These are phyloP conservation scores for Apium graveolens DNA, from an alignment of 129 eudicot species.

Conservation along the genomic window DNA sequence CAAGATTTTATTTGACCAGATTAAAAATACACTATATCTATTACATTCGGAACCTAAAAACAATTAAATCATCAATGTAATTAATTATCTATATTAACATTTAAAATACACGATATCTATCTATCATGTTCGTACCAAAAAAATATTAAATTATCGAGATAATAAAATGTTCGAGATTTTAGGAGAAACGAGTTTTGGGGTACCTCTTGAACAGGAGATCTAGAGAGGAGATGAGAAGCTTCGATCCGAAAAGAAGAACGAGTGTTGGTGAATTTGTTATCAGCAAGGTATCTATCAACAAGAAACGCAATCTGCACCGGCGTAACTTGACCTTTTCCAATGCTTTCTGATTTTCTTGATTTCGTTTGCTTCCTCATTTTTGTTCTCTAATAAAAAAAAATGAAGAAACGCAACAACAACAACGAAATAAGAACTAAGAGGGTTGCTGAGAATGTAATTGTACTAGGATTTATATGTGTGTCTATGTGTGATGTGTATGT, in stretches of 20 bases:
- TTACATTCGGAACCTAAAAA: no score
- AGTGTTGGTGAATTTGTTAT: slow-evolving; percentile 41
- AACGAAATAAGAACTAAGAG: background rate
- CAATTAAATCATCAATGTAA: no score
- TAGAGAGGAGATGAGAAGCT: slow-evolving; percentile 57
- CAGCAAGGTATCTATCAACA: slow-evolving; percentile 74
- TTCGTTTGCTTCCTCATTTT: slow-evolving; percentile 49
- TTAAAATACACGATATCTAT: no score
- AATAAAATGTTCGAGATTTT: background rate
- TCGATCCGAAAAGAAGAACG: slow-evolving; percentile 57
- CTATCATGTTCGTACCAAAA: no score
- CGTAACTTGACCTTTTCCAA: slow-evolving; percentile 73
- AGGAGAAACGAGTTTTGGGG: background rate
- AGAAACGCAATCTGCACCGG: slow-evolving; percentile 80
- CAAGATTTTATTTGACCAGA: no score
- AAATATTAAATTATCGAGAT: background rate
- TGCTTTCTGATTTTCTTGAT: slow-evolving; percentile 26
- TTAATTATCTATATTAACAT: no score
- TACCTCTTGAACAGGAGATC: slow-evolving; percentile 61
- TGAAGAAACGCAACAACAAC: background rate
- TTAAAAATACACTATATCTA: no score
- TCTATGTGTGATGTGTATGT: background rate
- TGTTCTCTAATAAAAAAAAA: background rate
- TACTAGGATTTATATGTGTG: background rate
- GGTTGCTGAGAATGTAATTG: background rate